Percentiles rank a stretch among this genome's conserved stretches.
Conservation (phyloP, 2,329 filamentous ascomycete species). For the Seiridium unicorne region DNA sequence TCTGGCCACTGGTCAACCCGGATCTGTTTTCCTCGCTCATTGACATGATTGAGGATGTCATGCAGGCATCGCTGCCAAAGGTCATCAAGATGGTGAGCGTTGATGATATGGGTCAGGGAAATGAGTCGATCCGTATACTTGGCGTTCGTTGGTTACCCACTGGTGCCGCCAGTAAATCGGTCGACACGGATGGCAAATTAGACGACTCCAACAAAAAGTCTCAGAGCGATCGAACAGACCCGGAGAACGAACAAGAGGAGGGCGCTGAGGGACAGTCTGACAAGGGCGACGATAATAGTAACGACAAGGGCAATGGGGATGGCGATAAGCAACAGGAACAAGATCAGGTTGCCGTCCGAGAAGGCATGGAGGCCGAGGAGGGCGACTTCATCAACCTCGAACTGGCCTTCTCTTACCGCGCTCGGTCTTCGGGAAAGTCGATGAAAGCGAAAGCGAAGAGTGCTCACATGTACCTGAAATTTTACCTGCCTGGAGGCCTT, state of each 20-base stretch:
- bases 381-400: slow-evolving; percentile 78
- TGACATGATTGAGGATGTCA: slow-evolving; percentile 75
- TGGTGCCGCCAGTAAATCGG: slow-evolving; percentile 63
- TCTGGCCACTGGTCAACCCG: slow-evolving; percentile 75
- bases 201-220: slow-evolving; percentile 35
- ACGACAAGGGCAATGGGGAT: slow-evolving; percentile 25
- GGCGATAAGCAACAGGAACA: slow-evolving; percentile 31
- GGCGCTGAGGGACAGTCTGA: slow-evolving; percentile 20
- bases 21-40: slow-evolving; percentile 68
- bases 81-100: slow-evolving; percentile 73
- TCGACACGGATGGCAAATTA: slow-evolving; percentile 58
- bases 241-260: slow-evolving; percentile 28
- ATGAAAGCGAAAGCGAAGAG: slow-evolving; percentile 66
- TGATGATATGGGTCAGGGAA: slow-evolving; percentile 74
- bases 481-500: slow-evolving; percentile 61
- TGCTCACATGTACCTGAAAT: slow-evolving; percentile 70
- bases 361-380: slow-evolving; percentile 73
- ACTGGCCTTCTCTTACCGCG: slow-evolving; percentile 70
- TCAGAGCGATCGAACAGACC: slow-evolving; percentile 49
- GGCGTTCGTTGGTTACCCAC: slow-evolving; percentile 72
- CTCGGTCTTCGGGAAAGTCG: slow-evolving; percentile 58
- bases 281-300: slow-evolving; percentile 21
- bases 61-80: slow-evolving; percentile 72
- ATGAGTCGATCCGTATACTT: slow-evolving; percentile 67
- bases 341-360: slow-evolving; percentile 35